Percentiles rank a stretch among this genome's conserved stretches.
These are phyloP conservation scores for Symbiodinium pilosum DNA, from an alignment of 73 alveolate genomes.

Conservation along the genomic window DNA sequence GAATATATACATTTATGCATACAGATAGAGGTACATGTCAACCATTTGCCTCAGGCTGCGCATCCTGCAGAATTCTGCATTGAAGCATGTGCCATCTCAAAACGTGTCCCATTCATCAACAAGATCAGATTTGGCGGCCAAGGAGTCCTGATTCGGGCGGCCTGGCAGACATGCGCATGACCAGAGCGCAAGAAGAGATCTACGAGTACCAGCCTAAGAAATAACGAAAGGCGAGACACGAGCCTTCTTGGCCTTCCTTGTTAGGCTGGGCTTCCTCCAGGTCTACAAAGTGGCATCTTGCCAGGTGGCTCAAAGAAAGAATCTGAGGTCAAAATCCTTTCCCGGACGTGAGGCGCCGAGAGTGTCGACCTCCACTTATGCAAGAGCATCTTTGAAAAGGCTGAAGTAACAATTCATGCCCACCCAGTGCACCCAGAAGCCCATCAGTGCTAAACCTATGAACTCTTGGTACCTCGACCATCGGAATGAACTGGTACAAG, in stretches of 20 bases:
- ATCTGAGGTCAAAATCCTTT: not conserved
- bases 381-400: no score
- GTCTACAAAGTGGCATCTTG: no score
- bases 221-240: not conserved
- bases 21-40: no score
- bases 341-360: not conserved
- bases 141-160: not conserved
- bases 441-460: no score
- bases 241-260: not conserved
- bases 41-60: constrained; percentile 22
- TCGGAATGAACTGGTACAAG: no score
- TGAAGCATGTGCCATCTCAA: no score
- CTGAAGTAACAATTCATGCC: no score
- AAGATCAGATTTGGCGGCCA: not conserved
- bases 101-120: no score
- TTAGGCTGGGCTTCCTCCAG: not conserved
- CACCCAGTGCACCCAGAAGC: no score
- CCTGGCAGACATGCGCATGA: not conserved
- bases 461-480: no score
- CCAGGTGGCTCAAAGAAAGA: not conserved
- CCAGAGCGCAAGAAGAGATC: no score
- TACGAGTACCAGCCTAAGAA: not conserved
- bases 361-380: not conserved
- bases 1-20: no score
- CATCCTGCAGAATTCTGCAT: not conserved